Evolutionary conservation across 2,329 filamentous ascomycete species (phyloP).

Genomic region (Penicillium sp.): DNA sequence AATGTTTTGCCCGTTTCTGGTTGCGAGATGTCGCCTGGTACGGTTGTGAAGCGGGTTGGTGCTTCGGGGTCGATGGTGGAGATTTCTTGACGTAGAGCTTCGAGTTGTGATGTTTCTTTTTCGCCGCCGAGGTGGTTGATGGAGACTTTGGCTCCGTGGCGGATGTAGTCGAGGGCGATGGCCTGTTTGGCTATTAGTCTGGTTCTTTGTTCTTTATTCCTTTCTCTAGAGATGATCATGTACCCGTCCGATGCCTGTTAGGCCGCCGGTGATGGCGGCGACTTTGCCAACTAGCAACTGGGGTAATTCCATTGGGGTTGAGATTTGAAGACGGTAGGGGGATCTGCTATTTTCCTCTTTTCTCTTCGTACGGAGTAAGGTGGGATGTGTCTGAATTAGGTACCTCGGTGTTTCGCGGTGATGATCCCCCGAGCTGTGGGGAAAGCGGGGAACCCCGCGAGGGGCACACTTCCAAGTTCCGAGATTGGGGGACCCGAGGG

Average conservation of each 20-base stretch:
- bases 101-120: conserved; percentile 31
- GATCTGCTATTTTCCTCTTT: not conserved
- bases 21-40: conserved; percentile 73
- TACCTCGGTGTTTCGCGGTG: conserved; percentile 29
- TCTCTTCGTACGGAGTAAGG: not conserved
- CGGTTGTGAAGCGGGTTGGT: conserved; percentile 54
- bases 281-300: conserved; percentile 67
- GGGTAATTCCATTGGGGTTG: conserved; percentile 29
- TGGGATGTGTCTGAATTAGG: conserved; percentile 10
- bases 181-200: conserved; percentile 45
- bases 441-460: conserved; percentile 19
- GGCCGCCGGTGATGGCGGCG: conserved; percentile 81
- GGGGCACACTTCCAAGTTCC: conserved; percentile 3
- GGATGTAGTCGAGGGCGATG: conserved; percentile 73
- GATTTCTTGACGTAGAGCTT: conserved; percentile 31
- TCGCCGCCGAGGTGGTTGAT: conserved; percentile 68
- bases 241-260: conserved; percentile 74
- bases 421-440: conserved; percentile 31
- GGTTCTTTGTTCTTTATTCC: not conserved
- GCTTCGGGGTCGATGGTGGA: conserved; percentile 25
- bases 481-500: not conserved
- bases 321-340: not conserved
- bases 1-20: conserved; percentile 67
- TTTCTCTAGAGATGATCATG: not conserved
- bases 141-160: conserved; percentile 72